Percentiles rank a stretch among this genome's conserved stretches.
Conservation (phyloP, 306 rosid genomes). For the Erythrophleum fordii region DNA sequence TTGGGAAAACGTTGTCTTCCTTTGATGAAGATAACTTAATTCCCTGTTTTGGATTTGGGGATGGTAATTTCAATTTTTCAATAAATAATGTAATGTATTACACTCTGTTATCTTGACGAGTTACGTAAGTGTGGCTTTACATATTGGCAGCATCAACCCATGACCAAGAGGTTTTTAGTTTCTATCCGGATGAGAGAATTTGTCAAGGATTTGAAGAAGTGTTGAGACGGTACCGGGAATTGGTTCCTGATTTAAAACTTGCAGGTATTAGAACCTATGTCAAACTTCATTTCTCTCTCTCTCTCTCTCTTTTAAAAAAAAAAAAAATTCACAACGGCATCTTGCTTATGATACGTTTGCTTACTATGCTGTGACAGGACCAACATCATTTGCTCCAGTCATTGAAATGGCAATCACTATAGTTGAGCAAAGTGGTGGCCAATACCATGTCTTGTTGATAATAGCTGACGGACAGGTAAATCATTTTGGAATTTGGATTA, state of each 20-base stretch:
- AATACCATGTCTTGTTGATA: slow-evolving; percentile 89
- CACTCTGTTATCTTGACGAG: slow-evolving; percentile 2
- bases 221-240: slow-evolving; percentile 69
- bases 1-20: slow-evolving; percentile 84
- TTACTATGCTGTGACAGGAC: slow-evolving; percentile 58
- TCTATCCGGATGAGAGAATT: slow-evolving; percentile 72
- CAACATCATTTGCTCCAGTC: slow-evolving; percentile 93
- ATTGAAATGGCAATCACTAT: slow-evolving; percentile 94
- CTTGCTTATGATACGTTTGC: slow-evolving; percentile 34
- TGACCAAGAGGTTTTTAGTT: slow-evolving; percentile 95
- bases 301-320: no score
- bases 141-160: slow-evolving; percentile 83
- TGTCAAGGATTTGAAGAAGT: slow-evolving; percentile 99
- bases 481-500: slow-evolving; percentile 20
- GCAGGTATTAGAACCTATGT: slow-evolving; percentile 65
- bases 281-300: slow-evolving; percentile 8
- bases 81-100: slow-evolving; percentile 2
- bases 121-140: slow-evolving; percentile 38
- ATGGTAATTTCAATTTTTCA: slow-evolving; percentile 53
- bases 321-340: not conserved
- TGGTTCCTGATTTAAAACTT: slow-evolving; percentile 82
- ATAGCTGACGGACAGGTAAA: slow-evolving; percentile 97
- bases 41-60: slow-evolving; percentile 97
- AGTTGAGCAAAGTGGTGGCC: slow-evolving; percentile 94
- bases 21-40: slow-evolving; percentile 94